These are phyloP conservation scores for Beauveria sp. DNA, from an alignment of 2,329 filamentous ascomycete species.

Conservation along the genomic window DNA sequence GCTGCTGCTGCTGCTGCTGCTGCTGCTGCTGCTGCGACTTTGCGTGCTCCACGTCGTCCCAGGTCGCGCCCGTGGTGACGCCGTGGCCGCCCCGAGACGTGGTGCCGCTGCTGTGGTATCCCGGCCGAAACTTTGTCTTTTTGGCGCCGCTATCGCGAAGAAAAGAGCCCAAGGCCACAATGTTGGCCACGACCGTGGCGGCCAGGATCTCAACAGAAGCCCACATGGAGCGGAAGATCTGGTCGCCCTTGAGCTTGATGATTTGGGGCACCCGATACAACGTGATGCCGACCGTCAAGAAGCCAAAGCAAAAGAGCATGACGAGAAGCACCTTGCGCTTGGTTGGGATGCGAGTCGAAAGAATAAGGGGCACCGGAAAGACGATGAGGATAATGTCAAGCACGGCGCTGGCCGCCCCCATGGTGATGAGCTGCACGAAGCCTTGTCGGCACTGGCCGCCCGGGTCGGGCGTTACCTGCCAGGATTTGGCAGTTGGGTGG, in stretches of 20 bases:
- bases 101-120: constrained; percentile 27
- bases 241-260: constrained; percentile 57
- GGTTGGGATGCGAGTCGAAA: constrained; percentile 65
- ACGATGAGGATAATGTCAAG: constrained; percentile 78
- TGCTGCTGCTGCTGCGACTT: constrained; percentile 5
- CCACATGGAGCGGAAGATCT: constrained; percentile 77
- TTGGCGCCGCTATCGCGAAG: constrained; percentile 81
- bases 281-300: constrained; percentile 69
- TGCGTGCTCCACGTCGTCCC: constrained; percentile 19
- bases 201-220: constrained; percentile 84
- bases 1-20: not conserved
- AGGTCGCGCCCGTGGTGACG: constrained; percentile 17
- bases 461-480: constrained; percentile 73
- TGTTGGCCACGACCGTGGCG: constrained; percentile 76
- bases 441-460: constrained; percentile 75
- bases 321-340: constrained; percentile 73
- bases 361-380: constrained; percentile 80
- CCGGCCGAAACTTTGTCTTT: constrained; percentile 69
- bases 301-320: constrained; percentile 69
- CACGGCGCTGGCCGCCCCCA: constrained; percentile 73
- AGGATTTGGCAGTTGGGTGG: constrained; percentile 62
- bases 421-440: constrained; percentile 75
- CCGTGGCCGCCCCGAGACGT: constrained; percentile 19
- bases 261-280: constrained; percentile 69
- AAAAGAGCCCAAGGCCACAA: constrained; percentile 81